Base-by-base conservation (phyloP, 2,329 filamentous ascomycete genomes). In the Pseudogymnoascus sp. region DNA sequence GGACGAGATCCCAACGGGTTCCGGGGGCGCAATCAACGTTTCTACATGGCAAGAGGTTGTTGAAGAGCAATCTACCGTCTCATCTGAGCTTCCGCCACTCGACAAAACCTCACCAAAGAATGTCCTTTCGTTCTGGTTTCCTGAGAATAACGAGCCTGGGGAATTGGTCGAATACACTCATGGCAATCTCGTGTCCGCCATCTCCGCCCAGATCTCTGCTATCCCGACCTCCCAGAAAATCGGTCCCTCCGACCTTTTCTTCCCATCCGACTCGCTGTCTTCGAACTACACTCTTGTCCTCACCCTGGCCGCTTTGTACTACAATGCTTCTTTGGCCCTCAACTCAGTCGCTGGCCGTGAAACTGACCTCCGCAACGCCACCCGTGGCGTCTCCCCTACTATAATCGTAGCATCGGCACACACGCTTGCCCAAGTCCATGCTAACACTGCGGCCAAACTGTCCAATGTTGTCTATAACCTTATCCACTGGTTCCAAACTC, bases 41-140 rank as follows among this genome's bases (percentile, higher is more conserved):
- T 84, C 87, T n/a, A 95, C 93, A 13, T 99, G 93, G 93, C 90
- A 96, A 71, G 90, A 97, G 65, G 83, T 97, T 62, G 78, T 97
- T 26, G 85, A 88, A 67, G 89, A 95, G 66, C 81, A 82, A 67
- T 76, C 79, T 29, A 79, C 78, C 62, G 80, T 83, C 38, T 83
- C 81, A 44, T 77, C 77, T 6, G 84, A 90, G 19, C 79, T 96
- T 11, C 90, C 90, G 1, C 76, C 81, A 8, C 76, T 83, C 61
- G 83, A 86, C 42, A 83, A 82, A 64, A 72, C 75, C 24, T 76
- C 79, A 42, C 76, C 82, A 3, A 79, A 79, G 63, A 82, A 86
- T 59, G 72, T 89, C 13, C 78, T 90, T 53, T 82, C 86, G 40
- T 88, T 93, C 70, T 91, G 87, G 85, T 83, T 81, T 74, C 78